Evolutionary conservation across 2,329 filamentous ascomycete genomes (phyloP).

Genomic region (Phialophora macrospora): DNA sequence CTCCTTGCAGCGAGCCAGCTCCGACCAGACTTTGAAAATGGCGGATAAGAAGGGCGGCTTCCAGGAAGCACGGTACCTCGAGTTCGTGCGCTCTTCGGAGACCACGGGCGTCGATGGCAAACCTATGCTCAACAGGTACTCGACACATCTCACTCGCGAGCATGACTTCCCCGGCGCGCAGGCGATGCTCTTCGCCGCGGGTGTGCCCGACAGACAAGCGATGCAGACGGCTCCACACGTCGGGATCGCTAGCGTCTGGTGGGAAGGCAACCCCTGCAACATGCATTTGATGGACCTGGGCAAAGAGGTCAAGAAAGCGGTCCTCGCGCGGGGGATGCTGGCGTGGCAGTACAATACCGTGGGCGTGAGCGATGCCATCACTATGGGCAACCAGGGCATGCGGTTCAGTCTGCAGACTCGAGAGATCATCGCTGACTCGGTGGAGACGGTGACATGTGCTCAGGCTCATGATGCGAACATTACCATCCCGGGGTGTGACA

Average conservation of each 20-base stretch:
- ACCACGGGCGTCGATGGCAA: slow-evolving; percentile 61
- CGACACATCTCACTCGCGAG: slow-evolving; percentile 75
- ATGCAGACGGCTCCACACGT: slow-evolving; percentile 94
- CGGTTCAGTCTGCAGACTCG: slow-evolving; percentile 87
- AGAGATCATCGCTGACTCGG: slow-evolving; percentile 91
- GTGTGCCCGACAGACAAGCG: slow-evolving; percentile 77
- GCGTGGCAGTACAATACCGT: slow-evolving; percentile 95
- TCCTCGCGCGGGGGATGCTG: slow-evolving; percentile 83
- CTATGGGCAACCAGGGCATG: slow-evolving; percentile 89
- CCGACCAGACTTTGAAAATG: not conserved
- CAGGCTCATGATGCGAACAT: slow-evolving; percentile 94
- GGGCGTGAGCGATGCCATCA: slow-evolving; percentile 88
- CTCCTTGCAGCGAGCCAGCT: not conserved
- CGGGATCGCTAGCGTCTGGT: slow-evolving; percentile 91
- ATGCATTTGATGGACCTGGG: slow-evolving; percentile 79
- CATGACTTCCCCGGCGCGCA: slow-evolving; percentile 93
- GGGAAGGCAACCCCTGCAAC: slow-evolving; percentile 97
- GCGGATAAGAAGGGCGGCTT: slow-evolving; percentile 24
- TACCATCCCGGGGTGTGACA: slow-evolving; percentile 91
- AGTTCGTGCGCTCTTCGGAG: slow-evolving; percentile 61
- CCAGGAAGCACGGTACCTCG: slow-evolving; percentile 55
- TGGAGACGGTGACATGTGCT: slow-evolving; percentile 90
- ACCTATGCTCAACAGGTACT: slow-evolving; percentile 81
- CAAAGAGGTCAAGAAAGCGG: slow-evolving; percentile 80
- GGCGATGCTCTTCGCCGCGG: slow-evolving; percentile 95